phyloP scores from a whole-genome alignment of 1,139 yeast genomes.

The Entelexis sorbosivorans region DNA sequence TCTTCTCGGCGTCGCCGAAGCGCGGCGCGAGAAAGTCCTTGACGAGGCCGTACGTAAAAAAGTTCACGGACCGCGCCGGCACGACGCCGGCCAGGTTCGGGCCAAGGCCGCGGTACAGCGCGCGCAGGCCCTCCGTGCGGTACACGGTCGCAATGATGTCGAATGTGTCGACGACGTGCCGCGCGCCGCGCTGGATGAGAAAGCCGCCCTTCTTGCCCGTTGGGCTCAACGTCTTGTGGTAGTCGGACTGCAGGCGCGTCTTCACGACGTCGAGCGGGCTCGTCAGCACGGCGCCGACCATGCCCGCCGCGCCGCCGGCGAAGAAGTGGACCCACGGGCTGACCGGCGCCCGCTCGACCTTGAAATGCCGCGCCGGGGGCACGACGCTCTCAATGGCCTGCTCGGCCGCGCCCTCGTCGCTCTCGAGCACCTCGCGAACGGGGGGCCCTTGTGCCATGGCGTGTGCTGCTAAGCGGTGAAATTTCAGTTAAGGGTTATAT shows the following conservation, averaged over 20 bases:
- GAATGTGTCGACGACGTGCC: conserved; percentile 74
- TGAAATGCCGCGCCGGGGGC: conserved; percentile 4
- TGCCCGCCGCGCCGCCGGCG: conserved; percentile 99
- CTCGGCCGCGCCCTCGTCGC: conserved; percentile 20
- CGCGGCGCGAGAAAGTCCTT: conserved; percentile 58
- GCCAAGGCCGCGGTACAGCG: conserved; percentile 88
- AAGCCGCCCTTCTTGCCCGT: conserved; percentile 17
- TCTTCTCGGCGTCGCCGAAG: conserved; percentile 56
- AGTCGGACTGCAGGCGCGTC: conserved; percentile 87
- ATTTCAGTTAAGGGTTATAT: conserved; percentile 5
- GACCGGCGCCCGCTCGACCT: conserved; percentile 28
- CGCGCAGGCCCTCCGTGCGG: conserved; percentile 65
- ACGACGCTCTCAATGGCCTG: conserved; percentile 14
- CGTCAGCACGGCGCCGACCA: conserved; percentile 91
- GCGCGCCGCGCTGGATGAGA: conserved; percentile 11
- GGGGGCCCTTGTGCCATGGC: conserved; percentile 6
- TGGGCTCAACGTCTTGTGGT: conserved; percentile 33
- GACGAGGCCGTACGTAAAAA: conserved; percentile 88
- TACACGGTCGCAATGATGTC: conserved; percentile 60
- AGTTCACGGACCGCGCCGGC: conserved; percentile 94
- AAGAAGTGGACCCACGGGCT: conserved; percentile 92
- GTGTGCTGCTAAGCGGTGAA: background rate
- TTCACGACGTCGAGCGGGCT: conserved; percentile 95
- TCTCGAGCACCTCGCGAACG: conserved; percentile 15
- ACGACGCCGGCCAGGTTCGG: conserved; percentile 97